Percentiles rank a stretch among this genome's conserved stretches.
Evolutionary conservation across 805 yeast genomes (phyloP).

Genomic region (Starmerella asiatica): DNA sequence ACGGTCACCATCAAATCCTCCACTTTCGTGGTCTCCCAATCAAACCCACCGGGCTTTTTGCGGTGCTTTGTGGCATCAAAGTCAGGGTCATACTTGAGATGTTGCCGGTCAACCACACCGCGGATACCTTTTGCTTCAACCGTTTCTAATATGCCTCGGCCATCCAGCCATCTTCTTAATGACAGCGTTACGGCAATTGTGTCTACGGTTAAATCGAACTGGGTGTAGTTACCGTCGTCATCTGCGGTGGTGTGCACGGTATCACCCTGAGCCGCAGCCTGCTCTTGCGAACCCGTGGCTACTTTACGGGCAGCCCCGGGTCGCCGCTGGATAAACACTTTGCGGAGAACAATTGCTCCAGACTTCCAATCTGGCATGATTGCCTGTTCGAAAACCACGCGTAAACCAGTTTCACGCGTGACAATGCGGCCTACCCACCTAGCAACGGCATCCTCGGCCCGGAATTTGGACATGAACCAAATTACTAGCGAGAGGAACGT

Average conservation of each 20-base stretch:
- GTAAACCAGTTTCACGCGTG: conserved; percentile 67
- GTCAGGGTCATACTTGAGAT: conserved; percentile 65
- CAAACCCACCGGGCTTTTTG: conserved; percentile 84
- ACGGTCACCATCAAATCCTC: conserved; percentile 76
- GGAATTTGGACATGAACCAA: conserved; percentile 64
- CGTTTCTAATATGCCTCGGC: conserved; percentile 72
- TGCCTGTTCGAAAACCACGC: conserved; percentile 83
- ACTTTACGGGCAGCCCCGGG: conserved; percentile 48
- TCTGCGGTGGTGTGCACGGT: conserved; percentile 9
- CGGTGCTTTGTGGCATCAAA: conserved; percentile 73
- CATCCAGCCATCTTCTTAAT: conserved; percentile 76
- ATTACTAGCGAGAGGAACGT: conserved; percentile 75
- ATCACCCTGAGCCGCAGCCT: conserved; percentile 48
- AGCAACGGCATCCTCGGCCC: conserved; percentile 83
- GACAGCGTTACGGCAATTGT: conserved; percentile 69
- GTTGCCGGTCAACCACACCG: conserved; percentile 86
- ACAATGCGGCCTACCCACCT: conserved; percentile 65
- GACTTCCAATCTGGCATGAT: conserved; percentile 89
- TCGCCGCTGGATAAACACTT: conserved; percentile 73
- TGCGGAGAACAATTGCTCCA: conserved; percentile 69
- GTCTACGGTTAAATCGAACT: conserved; percentile 82
- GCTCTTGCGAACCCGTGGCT: conserved; percentile 58
- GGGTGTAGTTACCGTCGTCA: conserved; percentile 91
- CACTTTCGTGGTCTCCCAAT: conserved; percentile 66
- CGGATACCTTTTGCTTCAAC: conserved; percentile 72